A percentile compares a stretch with the other conserved stretches of the same genome.
phyloP scores from a whole-genome alignment of 768 basidiomycete species.

The Termitomyces sp. region DNA sequence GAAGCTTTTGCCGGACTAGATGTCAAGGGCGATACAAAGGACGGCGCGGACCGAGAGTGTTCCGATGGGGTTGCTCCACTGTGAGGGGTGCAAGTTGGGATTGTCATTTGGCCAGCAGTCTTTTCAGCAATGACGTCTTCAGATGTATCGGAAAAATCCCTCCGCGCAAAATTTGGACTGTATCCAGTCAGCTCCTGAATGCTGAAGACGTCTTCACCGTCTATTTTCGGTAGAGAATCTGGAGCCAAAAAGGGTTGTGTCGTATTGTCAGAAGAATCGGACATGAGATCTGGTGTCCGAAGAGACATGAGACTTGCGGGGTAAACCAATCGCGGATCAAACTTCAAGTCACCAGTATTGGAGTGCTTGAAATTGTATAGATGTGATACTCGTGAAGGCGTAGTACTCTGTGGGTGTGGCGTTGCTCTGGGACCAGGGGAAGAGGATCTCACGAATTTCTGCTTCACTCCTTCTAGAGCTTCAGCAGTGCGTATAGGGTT shows the following conservation, averaged over 20 bases:
- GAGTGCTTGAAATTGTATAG: slow-evolving; percentile 18
- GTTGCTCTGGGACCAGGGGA: slow-evolving; percentile 23
- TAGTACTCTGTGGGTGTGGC: neutral
- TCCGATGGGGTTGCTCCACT: slow-evolving; percentile 2
- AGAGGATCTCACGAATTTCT: slow-evolving; percentile 39
- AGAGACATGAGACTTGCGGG: slow-evolving; percentile 34
- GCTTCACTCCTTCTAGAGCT: slow-evolving; percentile 64
- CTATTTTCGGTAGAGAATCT: slow-evolving; percentile 45
- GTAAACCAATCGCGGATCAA: slow-evolving; percentile 1
- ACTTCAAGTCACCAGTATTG: slow-evolving; percentile 1
- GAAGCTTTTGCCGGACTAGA: slow-evolving; percentile 2
- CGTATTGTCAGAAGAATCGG: slow-evolving; percentile 57
- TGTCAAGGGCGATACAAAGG: neutral
- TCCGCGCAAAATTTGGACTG: slow-evolving; percentile 17
- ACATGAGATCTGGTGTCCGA: slow-evolving; percentile 58
- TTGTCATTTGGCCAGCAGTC: slow-evolving; percentile 27
- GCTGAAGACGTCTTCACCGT: slow-evolving; percentile 21
- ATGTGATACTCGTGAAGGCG: slow-evolving; percentile 11
- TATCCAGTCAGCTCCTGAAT: slow-evolving; percentile 15
- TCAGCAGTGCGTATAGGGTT: slow-evolving; percentile 40
- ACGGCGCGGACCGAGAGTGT: neutral
- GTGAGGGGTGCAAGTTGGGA: slow-evolving; percentile 28
- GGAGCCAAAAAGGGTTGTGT: slow-evolving; percentile 50
- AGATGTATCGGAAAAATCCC: slow-evolving; percentile 23
- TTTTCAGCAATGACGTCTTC: slow-evolving; percentile 27